These are phyloP conservation scores for Globisporangium solare DNA, from an alignment of 352 stramenopile species.

Conservation along the genomic window DNA sequence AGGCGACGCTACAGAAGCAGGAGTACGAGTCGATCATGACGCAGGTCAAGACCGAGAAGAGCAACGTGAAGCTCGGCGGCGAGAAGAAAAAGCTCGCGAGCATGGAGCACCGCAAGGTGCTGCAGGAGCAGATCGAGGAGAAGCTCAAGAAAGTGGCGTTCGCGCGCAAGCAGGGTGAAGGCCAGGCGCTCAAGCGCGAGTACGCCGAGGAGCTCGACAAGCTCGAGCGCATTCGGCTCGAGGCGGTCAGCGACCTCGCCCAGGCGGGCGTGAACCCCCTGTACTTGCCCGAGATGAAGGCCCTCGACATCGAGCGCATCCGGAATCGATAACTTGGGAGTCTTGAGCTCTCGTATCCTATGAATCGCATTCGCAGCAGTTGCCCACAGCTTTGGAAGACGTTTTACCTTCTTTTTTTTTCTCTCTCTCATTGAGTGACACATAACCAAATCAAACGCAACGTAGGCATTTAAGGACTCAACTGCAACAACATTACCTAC, in stretches of 20 bases:
- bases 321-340: constrained; percentile 21
- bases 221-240: constrained; percentile 83
- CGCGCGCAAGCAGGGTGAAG: constrained; percentile 60
- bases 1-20: constrained; percentile 75
- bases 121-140: constrained; percentile 91
- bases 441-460: too few species aligned
- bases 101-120: constrained; percentile 63
- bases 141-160: constrained; percentile 71
- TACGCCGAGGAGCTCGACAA: constrained; percentile 80
- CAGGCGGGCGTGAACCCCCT: constrained; percentile 85
- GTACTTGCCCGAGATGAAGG: constrained; percentile 91
- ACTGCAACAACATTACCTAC: too few species aligned
- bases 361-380: too few species aligned
- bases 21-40: constrained; percentile 89
- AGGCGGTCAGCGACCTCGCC: constrained; percentile 87
- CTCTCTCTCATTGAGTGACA: too few species aligned
- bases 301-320: constrained; percentile 84
- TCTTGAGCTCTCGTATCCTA: too few species aligned
- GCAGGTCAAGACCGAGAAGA: constrained; percentile 72
- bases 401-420: too few species aligned
- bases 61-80: constrained; percentile 45
- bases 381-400: too few species aligned
- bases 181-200: constrained; percentile 68
- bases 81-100: constrained; percentile 60
- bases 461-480: too few species aligned